Percentiles rank a stretch among this genome's conserved stretches.
These are phyloP conservation scores for Begonia fuchsioides DNA, from an alignment of 306 rosid species.

Conservation along the genomic window DNA sequence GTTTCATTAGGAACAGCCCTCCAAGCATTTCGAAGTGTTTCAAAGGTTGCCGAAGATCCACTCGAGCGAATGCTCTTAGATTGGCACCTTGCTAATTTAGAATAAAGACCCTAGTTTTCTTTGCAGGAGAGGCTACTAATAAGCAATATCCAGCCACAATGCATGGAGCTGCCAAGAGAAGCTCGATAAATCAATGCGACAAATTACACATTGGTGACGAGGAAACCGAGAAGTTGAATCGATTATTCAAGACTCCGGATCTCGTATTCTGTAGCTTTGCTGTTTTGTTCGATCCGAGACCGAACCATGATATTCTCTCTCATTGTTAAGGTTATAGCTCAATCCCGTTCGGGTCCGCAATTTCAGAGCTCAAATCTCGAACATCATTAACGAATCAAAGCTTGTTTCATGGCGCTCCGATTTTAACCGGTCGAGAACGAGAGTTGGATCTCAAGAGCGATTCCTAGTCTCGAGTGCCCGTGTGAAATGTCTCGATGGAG, in stretches of 20 bases:
- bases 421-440: too few species aligned
- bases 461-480: too few species aligned
- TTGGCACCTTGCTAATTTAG: constrained; percentile 93
- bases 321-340: constrained; percentile 42
- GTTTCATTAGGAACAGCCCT: constrained; percentile 64
- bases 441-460: too few species aligned
- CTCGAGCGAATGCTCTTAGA: constrained; percentile 68
- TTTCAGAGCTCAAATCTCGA: too few species aligned
- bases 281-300: constrained; percentile 45
- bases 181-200: constrained; percentile 17
- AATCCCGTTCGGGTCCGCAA: constrained; percentile 26
- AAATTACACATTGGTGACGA: constrained; percentile 6
- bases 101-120: constrained; percentile 80
- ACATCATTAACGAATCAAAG: too few species aligned
- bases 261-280: constrained; percentile 52
- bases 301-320: constrained; percentile 29
- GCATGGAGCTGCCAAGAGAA: constrained; percentile 65
- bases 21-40: constrained; percentile 64
- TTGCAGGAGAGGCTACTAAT: constrained; percentile 86
- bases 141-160: constrained; percentile 87
- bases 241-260: constrained; percentile 46
- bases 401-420: too few species aligned
- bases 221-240: constrained; percentile 33
- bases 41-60: constrained; percentile 50
- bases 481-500: too few species aligned